Conservation (phyloP, 2,329 filamentous ascomycete genomes). For the Botrytis paeoniae region DNA sequence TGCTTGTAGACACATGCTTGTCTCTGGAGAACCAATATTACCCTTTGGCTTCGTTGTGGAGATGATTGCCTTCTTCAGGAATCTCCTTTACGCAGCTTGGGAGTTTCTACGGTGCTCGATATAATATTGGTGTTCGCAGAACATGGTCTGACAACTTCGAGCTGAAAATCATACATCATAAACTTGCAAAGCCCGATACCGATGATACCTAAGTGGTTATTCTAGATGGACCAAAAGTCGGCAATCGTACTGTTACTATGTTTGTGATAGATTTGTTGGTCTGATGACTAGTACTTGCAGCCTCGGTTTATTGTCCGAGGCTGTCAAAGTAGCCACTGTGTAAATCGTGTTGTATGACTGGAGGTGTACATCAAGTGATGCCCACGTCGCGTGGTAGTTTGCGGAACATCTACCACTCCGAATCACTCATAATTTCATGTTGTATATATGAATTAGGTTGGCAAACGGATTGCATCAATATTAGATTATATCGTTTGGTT, state of each 20-base stretch:
- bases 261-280: not conserved
- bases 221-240: not conserved
- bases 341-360: not conserved
- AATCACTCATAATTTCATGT: not conserved
- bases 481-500: not conserved
- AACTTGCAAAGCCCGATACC: not conserved
- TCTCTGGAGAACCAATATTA: not conserved
- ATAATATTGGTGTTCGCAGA: not conserved
- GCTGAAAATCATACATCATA: not conserved
- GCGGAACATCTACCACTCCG: not conserved
- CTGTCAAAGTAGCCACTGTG: not conserved
- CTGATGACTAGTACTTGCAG: not conserved
- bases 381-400: not conserved
- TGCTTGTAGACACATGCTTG: not conserved
- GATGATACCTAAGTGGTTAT: not conserved
- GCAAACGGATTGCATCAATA: not conserved
- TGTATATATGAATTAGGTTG: not conserved
- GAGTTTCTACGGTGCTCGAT: too few species aligned
- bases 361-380: constrained; percentile 5
- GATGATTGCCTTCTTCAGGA: not conserved
- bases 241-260: not conserved
- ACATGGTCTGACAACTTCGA: not conserved
- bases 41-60: not conserved
- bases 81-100: not conserved
- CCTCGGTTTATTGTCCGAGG: not conserved